Base-by-base conservation (phyloP, 2,329 filamentous ascomycete species). In the Microdochium nivale region DNA sequence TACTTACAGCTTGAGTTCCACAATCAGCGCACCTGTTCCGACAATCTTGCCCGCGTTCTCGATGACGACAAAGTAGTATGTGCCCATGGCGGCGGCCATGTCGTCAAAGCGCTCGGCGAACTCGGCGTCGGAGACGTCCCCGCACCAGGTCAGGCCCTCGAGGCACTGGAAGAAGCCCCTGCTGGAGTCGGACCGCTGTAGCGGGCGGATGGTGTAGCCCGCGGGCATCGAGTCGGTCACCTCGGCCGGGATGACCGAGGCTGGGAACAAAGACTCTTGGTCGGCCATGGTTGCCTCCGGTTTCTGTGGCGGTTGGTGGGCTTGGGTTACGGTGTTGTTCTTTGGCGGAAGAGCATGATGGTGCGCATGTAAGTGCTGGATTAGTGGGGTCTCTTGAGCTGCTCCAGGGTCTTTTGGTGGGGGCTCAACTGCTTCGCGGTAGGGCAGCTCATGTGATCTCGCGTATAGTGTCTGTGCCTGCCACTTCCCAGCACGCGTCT, bases 81-180 rank as follows among this genome's bases (percentile, higher is more conserved):
- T 70, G n/a, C 66, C 68, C 48, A 59, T 62, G 8, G 69, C 66
- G 14, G 56, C 54, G 1, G 54, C 56, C 66, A 72, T 70, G 55
- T 86, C 83, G 55, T 86, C 83, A 75, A 86, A 92, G 55, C 80
- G 76, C 52, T 78, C 72, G 0, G 44, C 51, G 50, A 65, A 66
- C 4, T 65, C 62, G 10, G 56, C 48, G 14, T 47, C 24, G 24
- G 46, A 47, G 52, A 89, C 78, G 44, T 90, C 83, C 48, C 87
- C 88, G 35, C 91, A 87, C 50, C 83, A 87, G 1, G 88, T 92
- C 52, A 94, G 74, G 16, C 90, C 87, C 25, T 82, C 75, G 54
- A 94, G 74, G 19, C 88, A 87, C 59, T 89, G 84, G 49, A 92
- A 77, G 67, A 90, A 90, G 52, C 86, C 87, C 47, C 76, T 77